Evolutionary conservation across 371 early-diverging fungal genomes (phyloP), one percentile per base, ranked within the genome.

Genomic region (Lichtheimia ornata): DNA sequence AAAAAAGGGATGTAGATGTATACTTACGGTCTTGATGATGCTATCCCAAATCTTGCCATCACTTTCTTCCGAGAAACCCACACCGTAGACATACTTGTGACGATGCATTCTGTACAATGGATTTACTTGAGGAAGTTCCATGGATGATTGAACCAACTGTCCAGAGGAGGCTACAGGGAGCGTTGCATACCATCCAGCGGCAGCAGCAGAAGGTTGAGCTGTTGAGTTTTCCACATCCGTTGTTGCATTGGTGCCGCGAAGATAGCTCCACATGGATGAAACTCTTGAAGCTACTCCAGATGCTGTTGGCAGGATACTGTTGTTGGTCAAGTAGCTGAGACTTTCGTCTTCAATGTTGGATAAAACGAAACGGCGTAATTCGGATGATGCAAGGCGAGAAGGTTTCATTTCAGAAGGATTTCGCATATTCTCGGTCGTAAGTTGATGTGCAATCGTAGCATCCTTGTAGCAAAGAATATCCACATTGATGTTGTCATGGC

Each of bases 51-150:
- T 82, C 30, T 77, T 72, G 15, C 84, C 83, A 22, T 70, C 71
- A 18, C 84, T 80, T 6, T 63, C 27, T 24, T 67, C 72, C 1
- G 75, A 71, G 43, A 72, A 72, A 4, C 76, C 72, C 50, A 92
- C 72, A 7, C 90, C 90, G 70, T 89, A 92, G 42, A 88, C 71
- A 63, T 79, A 89, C 22, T 78, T 83, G 70, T 91, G 83, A 4
- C 77, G 77, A 43, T 67, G 59, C 57, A 77, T 68, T 27, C 69
- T 72, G 35, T 75, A 84, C 30, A 68, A 61, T 0, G 89, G 90
- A 63, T 90, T 88, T 65, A 93, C 81, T 40, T 81, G 74, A 13
- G 90, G 88, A 35, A 90, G 64, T 63, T 92, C 93, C 6, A 91
- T 56, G 0, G 68, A 64, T 15, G 77, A 63, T 17, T 62, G 67